A percentile compares a stretch with the other conserved stretches of the same genome.
Conservation (phyloP, 495 filamentous ascomycete genomes). For the Penicillium chermesinum region DNA sequence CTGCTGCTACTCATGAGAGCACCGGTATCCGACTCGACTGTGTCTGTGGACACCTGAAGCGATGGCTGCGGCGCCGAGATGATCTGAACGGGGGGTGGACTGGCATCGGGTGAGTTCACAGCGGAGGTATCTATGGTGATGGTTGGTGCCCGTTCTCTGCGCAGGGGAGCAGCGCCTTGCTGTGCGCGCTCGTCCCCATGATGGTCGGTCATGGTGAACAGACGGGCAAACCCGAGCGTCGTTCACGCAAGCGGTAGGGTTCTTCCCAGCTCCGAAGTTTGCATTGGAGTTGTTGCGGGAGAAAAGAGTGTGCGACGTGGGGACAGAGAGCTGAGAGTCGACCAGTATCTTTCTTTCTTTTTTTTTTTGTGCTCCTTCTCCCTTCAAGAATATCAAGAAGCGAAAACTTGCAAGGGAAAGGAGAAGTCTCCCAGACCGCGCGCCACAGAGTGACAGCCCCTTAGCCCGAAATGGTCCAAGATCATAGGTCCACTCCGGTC, state of each 20-base stretch:
- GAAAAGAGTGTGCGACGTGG: too few species aligned
- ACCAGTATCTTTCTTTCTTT: neutral
- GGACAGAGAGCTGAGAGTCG: neutral
- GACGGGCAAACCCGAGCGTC: conserved; percentile 8
- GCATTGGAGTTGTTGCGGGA: too few species aligned
- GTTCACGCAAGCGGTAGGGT: conserved; percentile 14
- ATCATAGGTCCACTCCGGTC: neutral
- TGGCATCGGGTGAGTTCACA: conserved; percentile 41
- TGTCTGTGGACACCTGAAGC: conserved; percentile 39
- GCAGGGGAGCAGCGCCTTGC: conserved; percentile 28
- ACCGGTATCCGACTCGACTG: conserved; percentile 38
- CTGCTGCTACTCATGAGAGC: conserved; percentile 38
- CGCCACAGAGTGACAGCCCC: neutral
- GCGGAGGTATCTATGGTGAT: conserved; percentile 75
- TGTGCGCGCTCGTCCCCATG: conserved; percentile 26
- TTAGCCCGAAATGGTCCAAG: neutral
- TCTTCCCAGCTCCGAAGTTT: neutral
- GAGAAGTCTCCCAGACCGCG: neutral
- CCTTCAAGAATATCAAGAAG: neutral
- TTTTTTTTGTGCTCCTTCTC: neutral
- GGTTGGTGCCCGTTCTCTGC: conserved; percentile 53
- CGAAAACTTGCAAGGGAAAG: neutral
- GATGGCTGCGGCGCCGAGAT: conserved; percentile 41
- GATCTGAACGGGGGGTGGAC: conserved; percentile 21
- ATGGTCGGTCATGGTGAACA: conserved; percentile 32